A percentile compares a stretch with the other conserved stretches of the same genome.
Conservation (phyloP, 2,329 filamentous ascomycete genomes). For the Fusarium caatingaense region DNA sequence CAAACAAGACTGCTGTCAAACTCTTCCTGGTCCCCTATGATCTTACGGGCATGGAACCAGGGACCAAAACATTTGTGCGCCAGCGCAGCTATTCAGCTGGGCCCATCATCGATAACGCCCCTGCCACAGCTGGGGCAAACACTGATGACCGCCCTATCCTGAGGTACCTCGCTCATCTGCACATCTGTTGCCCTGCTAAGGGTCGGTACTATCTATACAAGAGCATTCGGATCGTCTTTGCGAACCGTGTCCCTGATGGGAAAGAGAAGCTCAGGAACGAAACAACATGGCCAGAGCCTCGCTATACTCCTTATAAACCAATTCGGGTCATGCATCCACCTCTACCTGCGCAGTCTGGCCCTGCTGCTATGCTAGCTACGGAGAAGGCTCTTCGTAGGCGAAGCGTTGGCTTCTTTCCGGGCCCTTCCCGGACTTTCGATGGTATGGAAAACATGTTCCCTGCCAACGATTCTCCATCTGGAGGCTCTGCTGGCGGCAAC, state of each 20-base stretch:
- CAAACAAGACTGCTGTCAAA: conserved; percentile 97
- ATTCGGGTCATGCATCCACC: conserved; percentile 63
- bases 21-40: conserved; percentile 95
- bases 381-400: conserved; percentile 70
- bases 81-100: conserved; percentile 93
- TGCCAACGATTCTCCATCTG: conserved; percentile 17
- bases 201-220: conserved; percentile 92
- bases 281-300: conserved; percentile 87
- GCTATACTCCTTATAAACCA: conserved; percentile 86
- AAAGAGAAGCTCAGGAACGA: conserved; percentile 94
- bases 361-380: conserved; percentile 63
- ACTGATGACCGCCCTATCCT: conserved; percentile 73
- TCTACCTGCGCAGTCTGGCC: conserved; percentile 51
- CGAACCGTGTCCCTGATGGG: conserved; percentile 93
- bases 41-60: conserved; percentile 88
- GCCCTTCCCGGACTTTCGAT: conserved; percentile 52
- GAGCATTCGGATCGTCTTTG: conserved; percentile 92
- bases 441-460: conserved; percentile 47
- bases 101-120: conserved; percentile 78
- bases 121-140: conserved; percentile 46
- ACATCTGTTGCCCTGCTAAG: conserved; percentile 88
- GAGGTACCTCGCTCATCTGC: conserved; percentile 90
- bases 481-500: conserved; percentile 45
- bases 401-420: conserved; percentile 63
- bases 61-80: conserved; percentile 94